Conservation (phyloP, 306 rosid species). For the Acacia crassicarpa region DNA sequence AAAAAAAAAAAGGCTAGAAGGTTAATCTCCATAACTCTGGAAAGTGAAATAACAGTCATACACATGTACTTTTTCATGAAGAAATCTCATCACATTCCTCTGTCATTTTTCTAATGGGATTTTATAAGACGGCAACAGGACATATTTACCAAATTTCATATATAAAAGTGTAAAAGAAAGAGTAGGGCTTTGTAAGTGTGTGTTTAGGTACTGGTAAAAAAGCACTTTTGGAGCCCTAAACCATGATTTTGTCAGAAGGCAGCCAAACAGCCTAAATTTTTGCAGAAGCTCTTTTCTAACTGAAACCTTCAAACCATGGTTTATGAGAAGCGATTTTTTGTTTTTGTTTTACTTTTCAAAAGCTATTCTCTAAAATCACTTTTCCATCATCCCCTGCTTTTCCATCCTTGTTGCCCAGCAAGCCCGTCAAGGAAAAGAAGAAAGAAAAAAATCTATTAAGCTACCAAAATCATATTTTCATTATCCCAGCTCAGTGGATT, state of each 20-base stretch:
- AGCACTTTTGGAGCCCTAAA: too few species aligned
- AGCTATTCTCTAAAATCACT: too few species aligned
- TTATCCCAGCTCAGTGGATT: not conserved
- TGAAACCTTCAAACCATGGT: too few species aligned
- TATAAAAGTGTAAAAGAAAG: not conserved
- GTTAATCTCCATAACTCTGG: not conserved
- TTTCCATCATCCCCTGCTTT: not conserved
- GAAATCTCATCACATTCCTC: not conserved
- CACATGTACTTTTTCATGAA: not conserved
- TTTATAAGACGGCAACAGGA: constrained; percentile 1
- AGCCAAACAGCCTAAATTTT: too few species aligned
- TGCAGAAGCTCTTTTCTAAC: too few species aligned
- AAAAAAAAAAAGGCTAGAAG: not conserved
- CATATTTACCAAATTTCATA: not conserved
- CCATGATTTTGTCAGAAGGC: too few species aligned
- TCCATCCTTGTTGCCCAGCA: not conserved
- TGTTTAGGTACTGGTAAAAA: too few species aligned
- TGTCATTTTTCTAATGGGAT: not conserved
- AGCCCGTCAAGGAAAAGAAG: not conserved
- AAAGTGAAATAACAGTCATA: not conserved
- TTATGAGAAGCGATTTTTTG: too few species aligned
- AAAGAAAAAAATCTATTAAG: not conserved
- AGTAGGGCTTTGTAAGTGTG: not conserved
- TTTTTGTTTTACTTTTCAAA: too few species aligned
- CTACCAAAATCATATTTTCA: not conserved